These are phyloP conservation scores for Rossbeevera mucosa DNA, from an alignment of 768 basidiomycete species.

Conservation along the genomic window DNA sequence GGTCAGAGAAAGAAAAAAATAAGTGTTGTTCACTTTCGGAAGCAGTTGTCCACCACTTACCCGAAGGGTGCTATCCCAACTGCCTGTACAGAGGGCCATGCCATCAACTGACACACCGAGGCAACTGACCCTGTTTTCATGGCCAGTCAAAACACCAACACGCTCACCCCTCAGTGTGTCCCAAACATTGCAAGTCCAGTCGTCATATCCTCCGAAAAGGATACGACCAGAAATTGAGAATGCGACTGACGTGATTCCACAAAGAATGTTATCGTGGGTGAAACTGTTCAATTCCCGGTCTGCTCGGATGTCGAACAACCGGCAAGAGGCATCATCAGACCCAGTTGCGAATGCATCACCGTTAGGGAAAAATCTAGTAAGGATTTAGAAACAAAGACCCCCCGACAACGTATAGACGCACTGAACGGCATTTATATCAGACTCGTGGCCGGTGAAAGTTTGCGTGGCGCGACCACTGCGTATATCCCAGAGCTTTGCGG, in stretches of 20 bases:
- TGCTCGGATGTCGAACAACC: conserved; percentile 95
- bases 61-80: conserved; percentile 96
- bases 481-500: conserved; percentile 99
- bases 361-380: conserved; percentile 92
- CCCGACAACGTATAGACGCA: conserved; percentile 40
- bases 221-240: conserved; percentile 98
- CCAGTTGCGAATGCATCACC: conserved; percentile 99
- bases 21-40: conserved; percentile 1
- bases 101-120: conserved; percentile 94
- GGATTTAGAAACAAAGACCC: conserved; percentile 3
- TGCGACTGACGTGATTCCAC: conserved; percentile 97
- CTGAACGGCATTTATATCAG: conserved; percentile 99
- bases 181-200: conserved; percentile 99
- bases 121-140: conserved; percentile 97
- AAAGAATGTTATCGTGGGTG: conserved; percentile 97
- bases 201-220: conserved; percentile 97
- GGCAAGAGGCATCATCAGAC: conserved; percentile 98
- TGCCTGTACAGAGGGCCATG: conserved; percentile 97
- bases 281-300: conserved; percentile 96
- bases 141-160: conserved; percentile 94
- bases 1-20: conserved; percentile 17
- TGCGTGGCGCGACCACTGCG: conserved; percentile 96
- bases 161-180: conserved; percentile 98
- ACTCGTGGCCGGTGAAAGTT: conserved; percentile 97
- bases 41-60: conserved; percentile 41